These are phyloP conservation scores for Malassezia globosa DNA, from an alignment of 1,284 basidiomycete genomes.

Conservation along the genomic window DNA sequence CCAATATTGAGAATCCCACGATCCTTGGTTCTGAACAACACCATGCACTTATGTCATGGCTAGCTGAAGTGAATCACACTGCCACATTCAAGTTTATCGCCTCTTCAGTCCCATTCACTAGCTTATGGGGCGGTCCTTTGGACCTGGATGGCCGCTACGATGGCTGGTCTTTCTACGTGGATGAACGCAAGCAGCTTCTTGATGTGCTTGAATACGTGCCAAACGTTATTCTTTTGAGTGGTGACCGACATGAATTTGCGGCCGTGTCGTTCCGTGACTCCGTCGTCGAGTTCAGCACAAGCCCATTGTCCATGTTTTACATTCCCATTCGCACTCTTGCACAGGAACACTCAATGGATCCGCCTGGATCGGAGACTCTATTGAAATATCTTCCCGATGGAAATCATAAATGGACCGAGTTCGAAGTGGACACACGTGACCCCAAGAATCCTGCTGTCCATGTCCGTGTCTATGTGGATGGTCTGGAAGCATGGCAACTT, in stretches of 20 bases:
- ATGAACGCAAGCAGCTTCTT: constrained; percentile 52
- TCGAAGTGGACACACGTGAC: constrained; percentile 63
- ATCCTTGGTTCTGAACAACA: constrained; percentile 67
- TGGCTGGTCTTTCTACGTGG: constrained; percentile 59
- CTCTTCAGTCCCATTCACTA: constrained; percentile 65
- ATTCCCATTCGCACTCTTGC: constrained; percentile 43
- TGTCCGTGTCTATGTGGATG: constrained; percentile 55
- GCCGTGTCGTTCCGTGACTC: constrained; percentile 49
- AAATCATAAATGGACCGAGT: constrained; percentile 53
- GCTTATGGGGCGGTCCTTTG: constrained; percentile 57
- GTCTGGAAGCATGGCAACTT: constrained; percentile 55
- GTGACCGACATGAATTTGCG: constrained; percentile 69
- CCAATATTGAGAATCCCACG: constrained; percentile 52
- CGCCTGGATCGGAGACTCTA: constrained; percentile 56
- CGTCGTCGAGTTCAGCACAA: constrained; percentile 55
- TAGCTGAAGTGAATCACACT: constrained; percentile 58
- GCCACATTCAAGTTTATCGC: constrained; percentile 71
- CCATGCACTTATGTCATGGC: constrained; percentile 58
- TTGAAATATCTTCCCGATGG: constrained; percentile 53
- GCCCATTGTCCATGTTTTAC: constrained; percentile 55
- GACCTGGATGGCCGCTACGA: constrained; percentile 56
- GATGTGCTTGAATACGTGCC: constrained; percentile 53
- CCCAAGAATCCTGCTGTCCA: constrained; percentile 53
- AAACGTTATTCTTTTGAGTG: constrained; percentile 56
- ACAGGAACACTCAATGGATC: constrained; percentile 48